A percentile compares a stretch with the other conserved stretches of the same genome.
These are phyloP conservation scores for Hirsutella thompsonii DNA, from an alignment of 2,329 filamentous ascomycete genomes.

Conservation along the genomic window DNA sequence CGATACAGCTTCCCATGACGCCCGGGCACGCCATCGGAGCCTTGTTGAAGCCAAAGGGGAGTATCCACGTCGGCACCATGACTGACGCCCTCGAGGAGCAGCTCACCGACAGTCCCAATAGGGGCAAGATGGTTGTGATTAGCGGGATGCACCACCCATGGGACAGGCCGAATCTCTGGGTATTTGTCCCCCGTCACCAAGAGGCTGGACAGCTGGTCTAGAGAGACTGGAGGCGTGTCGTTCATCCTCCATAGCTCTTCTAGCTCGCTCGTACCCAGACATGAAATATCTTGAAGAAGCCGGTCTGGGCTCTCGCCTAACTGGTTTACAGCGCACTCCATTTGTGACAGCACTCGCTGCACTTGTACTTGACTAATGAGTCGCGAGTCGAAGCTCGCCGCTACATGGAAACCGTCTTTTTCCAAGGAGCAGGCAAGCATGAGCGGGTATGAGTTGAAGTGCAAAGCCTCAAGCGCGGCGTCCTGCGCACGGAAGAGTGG, in stretches of 20 bases:
- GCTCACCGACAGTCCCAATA: constrained; percentile 19
- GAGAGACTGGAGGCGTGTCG: constrained; percentile 9
- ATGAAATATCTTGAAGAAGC: constrained; percentile 18
- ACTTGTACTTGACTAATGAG: constrained; percentile 37
- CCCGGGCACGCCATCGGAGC: constrained; percentile 6
- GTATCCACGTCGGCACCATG: constrained; percentile 5
- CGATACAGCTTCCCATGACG: constrained; percentile 11
- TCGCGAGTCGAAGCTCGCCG: constrained; percentile 49
- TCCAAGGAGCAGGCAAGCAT: constrained; percentile 50
- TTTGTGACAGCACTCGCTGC: constrained; percentile 34
- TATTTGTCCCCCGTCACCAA: constrained; percentile 11
- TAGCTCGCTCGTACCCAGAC: constrained; percentile 22
- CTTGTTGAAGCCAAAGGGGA: constrained; percentile 12
- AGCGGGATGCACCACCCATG: constrained; percentile 16
- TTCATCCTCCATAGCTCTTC: constrained; percentile 18
- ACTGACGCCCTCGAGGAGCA: constrained; percentile 20
- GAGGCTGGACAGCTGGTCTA: constrained; percentile 5
- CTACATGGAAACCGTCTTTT: constrained; percentile 37
- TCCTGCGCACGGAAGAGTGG: constrained; percentile 35
- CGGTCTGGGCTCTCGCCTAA: constrained; percentile 26
- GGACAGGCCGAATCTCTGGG: constrained; percentile 7
- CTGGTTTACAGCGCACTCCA: constrained; percentile 34
- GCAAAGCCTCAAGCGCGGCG: constrained; percentile 43
- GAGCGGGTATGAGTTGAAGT: constrained; percentile 44
- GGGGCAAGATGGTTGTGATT: constrained; percentile 14